Evolutionary conservation across 139 green algal species (phyloP), one percentile per base, ranked within the genome.

Genomic region (Closterium sp.): DNA sequence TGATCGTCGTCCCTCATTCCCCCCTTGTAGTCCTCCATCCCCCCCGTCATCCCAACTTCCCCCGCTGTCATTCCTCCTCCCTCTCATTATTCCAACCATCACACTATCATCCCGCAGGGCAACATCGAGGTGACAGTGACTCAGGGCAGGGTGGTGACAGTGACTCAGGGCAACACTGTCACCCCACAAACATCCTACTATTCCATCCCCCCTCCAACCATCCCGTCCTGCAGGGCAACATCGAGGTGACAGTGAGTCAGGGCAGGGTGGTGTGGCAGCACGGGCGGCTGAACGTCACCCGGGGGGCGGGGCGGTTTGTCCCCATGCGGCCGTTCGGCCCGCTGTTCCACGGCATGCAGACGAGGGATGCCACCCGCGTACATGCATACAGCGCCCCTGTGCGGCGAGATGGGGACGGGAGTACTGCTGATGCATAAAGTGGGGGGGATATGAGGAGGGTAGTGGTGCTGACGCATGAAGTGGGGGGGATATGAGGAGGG

Each of bases 161-260:
- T 99, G 88, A 98, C 96, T 94, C 95, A 97, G 10, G 98, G 98
- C 5, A 95, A n/a, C n/a, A n/a, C n/a, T n/a, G n/a, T n/a, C n/a
- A n/a, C n/a, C 42, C 42, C n/a, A 5, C 42, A 62, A 62, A 5
- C 42, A 62, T 62, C 42, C 42, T 13, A 62, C 42, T 7, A 62
- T 62, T 7, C 42, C 42, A 13, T 62, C 42, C 7, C 7, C 42
- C 42, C 7, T 7, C 7, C 42, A 62, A 62, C 42, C n/a, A n/a
- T n/a, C n/a, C n/a, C 30, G 2, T 34, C 24, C 2, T 86, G 34
- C 92, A 96, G 90, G 93, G 93, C 11, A 96, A 98, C 94, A 97
- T 99, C 70, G 92, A 96, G 9, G 95, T 93, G 11, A 99, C 98
- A 7, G 97, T 99, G 88, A 98, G 97, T 94, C 95, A 97, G 10